Base-by-base conservation (phyloP, 2,329 filamentous ascomycete genomes). In the Aureobasidium zeae region DNA sequence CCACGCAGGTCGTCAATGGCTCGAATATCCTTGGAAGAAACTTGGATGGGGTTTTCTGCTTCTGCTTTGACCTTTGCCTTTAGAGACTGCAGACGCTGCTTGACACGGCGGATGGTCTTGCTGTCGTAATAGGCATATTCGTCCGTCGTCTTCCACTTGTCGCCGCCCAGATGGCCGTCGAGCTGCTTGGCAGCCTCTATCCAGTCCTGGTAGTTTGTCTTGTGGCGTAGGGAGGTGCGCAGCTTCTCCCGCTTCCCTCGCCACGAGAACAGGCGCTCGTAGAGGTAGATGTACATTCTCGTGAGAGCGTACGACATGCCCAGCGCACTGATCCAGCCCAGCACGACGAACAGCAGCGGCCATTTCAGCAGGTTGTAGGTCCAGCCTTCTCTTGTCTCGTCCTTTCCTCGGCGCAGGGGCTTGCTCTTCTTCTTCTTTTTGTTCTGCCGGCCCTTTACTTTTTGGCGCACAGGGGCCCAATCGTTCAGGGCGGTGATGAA, bases 301-400 rank as follows among this genome's bases (percentile, higher is more conserved):
- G 87, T 95, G 39, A 83, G 67, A 21, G 91, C 67, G 62, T 98
- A 98, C 12, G 78, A 73, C 10, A 79, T 59, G 43, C 79, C 77
- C 16, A 96, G 71, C 11, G 83, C 77, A 1, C 76, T 57, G 36
- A 98, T 76, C 87, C 88, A 96, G 9, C 79, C 76, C 34, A 82
- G 72, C 2, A 94, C 86, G 29, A 83, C 74, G 24, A 87, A 62
- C 24, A 98, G 71, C 52, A 98, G 74, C 2, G 91, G 91, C 83
- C 88, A 96, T 63, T 96, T 95, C 39, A 94, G 70, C 32, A 98
- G 61, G 2, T 76, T 77, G 62, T 98, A 98, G 9, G 94, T 73
- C 58, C 91, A 86, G 15, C 91, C 91, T 66, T 98, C 91, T 52
- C 91, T 73, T 2, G 89, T 96, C 69, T 98, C 91, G 60, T 98